Base-by-base conservation (phyloP, 2,329 filamentous ascomycete species). In the Aspergillus piperis region DNA sequence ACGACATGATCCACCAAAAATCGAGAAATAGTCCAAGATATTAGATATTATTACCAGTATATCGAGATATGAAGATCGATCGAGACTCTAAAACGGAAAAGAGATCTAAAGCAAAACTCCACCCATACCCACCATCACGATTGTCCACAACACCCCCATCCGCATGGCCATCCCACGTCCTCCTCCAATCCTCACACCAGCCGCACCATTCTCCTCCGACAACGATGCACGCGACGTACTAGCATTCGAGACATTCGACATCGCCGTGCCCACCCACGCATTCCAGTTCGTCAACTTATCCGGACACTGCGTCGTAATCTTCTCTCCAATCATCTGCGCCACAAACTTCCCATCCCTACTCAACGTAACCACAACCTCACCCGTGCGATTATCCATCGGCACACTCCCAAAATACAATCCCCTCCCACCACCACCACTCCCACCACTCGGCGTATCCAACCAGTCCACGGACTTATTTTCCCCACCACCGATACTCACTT, bases 351-450 rank as follows among this genome's bases (percentile, higher is more conserved):
- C 64, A 27, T 64, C 58, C 10, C 73, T 63, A 6, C 59, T 63
- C 8, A 77, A 21, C 0, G 67, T 72, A 7, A 77, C 66, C 1
- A 64, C 57, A 0, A 73, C 70, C 1, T 65, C 63, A 0, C 72
- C 73, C 0, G 66, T 66, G 19, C 58, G 47, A 8, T 64, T 60
- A 8, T 67, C 60, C 23, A 73, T 68, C 0, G 63, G 51, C 2
- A 71, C 65, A 42, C 64, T 73, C 17, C 73, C 73, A 50, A 73
- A 70, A 59, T 76, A 76, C n/a, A 76, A 58, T 0, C 75, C 75
- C 13, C 68, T 62, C 1, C 66, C 71, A 2, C 68, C 71, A 19
- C 30, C 30, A 36, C 75, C 74, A 15, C 68, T 62, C 1, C 66
- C 71, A 2, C 68, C 71, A 19, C 67, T 48, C 0, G 75, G 75